phyloP scores from a whole-genome alignment of 2,329 filamentous ascomycete genomes.

The Pyricularia sp. region DNA sequence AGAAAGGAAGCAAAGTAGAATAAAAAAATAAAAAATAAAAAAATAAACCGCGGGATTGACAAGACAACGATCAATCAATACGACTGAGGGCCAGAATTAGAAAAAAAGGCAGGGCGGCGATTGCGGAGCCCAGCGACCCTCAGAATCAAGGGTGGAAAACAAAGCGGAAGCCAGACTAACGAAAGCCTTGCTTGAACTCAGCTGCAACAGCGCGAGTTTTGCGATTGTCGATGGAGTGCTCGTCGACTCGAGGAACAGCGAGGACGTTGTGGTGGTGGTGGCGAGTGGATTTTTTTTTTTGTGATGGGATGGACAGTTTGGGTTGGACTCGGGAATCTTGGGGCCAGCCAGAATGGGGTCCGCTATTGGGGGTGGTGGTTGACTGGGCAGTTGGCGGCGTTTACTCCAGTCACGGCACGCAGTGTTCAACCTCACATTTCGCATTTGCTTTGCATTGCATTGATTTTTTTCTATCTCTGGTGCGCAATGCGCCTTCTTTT shows the following conservation, averaged over 20 bases:
- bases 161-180: conserved; percentile 5
- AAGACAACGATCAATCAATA: not conserved
- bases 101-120: conserved; percentile 1
- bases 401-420: conserved; percentile 1
- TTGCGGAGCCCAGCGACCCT: not conserved
- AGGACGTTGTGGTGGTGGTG: conserved; percentile 3
- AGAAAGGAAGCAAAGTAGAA: not conserved
- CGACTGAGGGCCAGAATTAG: not conserved
- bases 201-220: conserved; percentile 1
- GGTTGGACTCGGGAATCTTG: conserved; percentile 4
- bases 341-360: conserved; percentile 6
- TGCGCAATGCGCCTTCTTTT: not conserved
- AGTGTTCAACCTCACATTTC: not conserved
- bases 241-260: conserved; percentile 2
- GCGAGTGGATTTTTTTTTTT: conserved; percentile 4
- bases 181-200: conserved; percentile 5
- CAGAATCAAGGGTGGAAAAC: not conserved
- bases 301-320: conserved; percentile 3
- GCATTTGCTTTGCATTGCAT: not conserved
- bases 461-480: no score
- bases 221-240: not conserved
- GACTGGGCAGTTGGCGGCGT: conserved; percentile 4
- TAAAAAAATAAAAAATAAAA: not conserved
- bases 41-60: not conserved
- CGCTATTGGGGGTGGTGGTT: conserved; percentile 1